phyloP scores from a whole-genome alignment of 805 yeast genomes.

The Candida krabiensis region DNA sequence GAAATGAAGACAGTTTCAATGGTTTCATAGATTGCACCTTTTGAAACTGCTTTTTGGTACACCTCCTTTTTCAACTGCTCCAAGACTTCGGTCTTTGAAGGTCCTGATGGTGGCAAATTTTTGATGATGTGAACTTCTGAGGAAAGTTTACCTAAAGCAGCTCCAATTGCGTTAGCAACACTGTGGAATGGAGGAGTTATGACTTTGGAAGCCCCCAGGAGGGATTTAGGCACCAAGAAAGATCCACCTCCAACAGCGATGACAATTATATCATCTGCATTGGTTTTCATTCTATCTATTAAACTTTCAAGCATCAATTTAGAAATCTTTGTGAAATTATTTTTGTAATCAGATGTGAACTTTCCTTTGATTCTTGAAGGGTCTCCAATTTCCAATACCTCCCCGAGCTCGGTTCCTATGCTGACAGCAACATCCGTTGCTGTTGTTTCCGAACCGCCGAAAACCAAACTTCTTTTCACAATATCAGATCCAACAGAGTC shows the following conservation, averaged over 20 bases:
- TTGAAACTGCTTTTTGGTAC: conserved; percentile 17
- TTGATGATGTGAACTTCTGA: conserved; percentile 24
- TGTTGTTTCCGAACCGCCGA: conserved; percentile 43
- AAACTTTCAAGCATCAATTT: conserved; percentile 35
- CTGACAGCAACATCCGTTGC: conserved; percentile 44
- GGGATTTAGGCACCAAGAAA: conserved; percentile 35
- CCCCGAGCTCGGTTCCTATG: conserved; percentile 28
- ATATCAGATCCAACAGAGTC: conserved; percentile 48
- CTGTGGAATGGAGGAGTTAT: conserved; percentile 41
- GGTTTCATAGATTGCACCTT: conserved; percentile 30
- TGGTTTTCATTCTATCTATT: conserved; percentile 44
- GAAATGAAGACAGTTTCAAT: conserved; percentile 27
- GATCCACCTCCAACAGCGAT: conserved; percentile 50
- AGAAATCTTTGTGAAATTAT: neutral
- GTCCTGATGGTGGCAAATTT: conserved; percentile 15
- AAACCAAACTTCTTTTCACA: conserved; percentile 34
- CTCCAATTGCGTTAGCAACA: conserved; percentile 53
- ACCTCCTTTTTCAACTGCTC: conserved; percentile 21
- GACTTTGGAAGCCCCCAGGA: conserved; percentile 42
- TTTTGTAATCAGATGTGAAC: conserved; percentile 22
- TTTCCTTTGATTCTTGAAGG: conserved; percentile 8
- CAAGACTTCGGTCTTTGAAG: conserved; percentile 19
- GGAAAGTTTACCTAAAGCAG: conserved; percentile 47
- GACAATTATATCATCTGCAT: conserved; percentile 39
- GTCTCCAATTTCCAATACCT: conserved; percentile 29